Evolutionary conservation across 2,329 filamentous ascomycete species (phyloP).

Genomic region (Alternaria tenuissima): DNA sequence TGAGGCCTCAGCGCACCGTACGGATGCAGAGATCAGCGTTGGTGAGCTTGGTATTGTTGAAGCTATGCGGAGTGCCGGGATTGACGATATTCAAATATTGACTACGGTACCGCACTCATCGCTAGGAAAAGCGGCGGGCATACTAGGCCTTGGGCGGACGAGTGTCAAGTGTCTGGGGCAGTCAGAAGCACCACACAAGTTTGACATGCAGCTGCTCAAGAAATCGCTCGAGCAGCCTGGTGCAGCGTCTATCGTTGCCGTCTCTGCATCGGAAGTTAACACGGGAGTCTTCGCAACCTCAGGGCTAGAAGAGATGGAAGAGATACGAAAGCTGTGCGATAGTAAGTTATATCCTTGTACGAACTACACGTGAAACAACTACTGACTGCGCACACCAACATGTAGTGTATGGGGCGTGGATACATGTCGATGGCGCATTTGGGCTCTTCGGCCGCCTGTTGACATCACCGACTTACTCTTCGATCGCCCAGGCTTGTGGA

Average conservation of each 20-base stretch:
- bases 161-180: constrained; percentile 69
- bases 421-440: constrained; percentile 92
- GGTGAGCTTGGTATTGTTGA: constrained; percentile 74
- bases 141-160: constrained; percentile 78
- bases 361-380: neutral
- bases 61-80: constrained; percentile 69
- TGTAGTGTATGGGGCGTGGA: constrained; percentile 73
- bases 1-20: constrained; percentile 53
- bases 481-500: constrained; percentile 61
- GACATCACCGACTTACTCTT: constrained; percentile 64
- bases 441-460: constrained; percentile 80
- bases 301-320: constrained; percentile 64
- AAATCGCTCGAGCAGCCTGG: constrained; percentile 62
- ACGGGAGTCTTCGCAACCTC: constrained; percentile 79
- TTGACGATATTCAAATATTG: constrained; percentile 76
- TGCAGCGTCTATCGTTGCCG: constrained; percentile 75
- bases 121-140: constrained; percentile 80
- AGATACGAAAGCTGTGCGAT: constrained; percentile 74
- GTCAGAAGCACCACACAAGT: constrained; percentile 68
- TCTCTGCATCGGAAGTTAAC: constrained; percentile 92
- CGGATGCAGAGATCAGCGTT: constrained; percentile 54
- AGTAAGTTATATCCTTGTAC: constrained; percentile 16
- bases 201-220: constrained; percentile 74
- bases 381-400: neutral
- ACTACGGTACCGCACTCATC: constrained; percentile 87